These are phyloP conservation scores for Amanita jacksonii DNA, from an alignment of 768 basidiomycete species.

Conservation along the genomic window DNA sequence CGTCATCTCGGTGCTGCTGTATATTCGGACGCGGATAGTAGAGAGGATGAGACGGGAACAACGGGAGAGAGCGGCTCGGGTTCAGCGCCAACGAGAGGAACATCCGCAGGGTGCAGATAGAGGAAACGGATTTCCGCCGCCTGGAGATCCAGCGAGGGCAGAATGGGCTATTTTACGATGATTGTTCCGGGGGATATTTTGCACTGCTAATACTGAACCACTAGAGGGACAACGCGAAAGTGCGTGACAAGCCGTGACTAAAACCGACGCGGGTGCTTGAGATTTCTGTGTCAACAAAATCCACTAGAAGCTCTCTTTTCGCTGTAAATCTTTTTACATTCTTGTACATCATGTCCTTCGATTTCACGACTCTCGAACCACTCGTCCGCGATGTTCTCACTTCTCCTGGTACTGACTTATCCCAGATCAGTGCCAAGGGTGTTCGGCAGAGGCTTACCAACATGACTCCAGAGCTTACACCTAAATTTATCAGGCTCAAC, in stretches of 20 bases:
- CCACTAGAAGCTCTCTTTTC: no score
- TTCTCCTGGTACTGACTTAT: constrained; percentile 68
- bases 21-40: constrained; percentile 70
- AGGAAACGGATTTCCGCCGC: constrained; percentile 48
- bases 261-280: background rate
- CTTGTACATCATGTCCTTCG: constrained; percentile 34
- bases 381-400: constrained; percentile 62
- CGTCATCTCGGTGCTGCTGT: constrained; percentile 64
- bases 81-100: constrained; percentile 26
- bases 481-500: constrained; percentile 54
- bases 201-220: no score
- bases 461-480: constrained; percentile 40
- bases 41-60: constrained; percentile 63
- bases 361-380: constrained; percentile 46
- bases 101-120: constrained; percentile 8
- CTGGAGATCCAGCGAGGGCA: constrained; percentile 52
- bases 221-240: no score
- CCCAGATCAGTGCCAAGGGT: constrained; percentile 79
- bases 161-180: constrained; percentile 59
- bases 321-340: background rate
- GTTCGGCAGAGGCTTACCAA: constrained; percentile 69
- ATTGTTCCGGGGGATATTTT: no score
- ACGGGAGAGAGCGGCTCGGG: constrained; percentile 34
- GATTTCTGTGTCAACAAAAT: background rate
- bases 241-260: constrained; percentile 4